Evolutionary conservation across 352 stramenopile genomes (phyloP).

Genomic region (Globisporangium polare): DNA sequence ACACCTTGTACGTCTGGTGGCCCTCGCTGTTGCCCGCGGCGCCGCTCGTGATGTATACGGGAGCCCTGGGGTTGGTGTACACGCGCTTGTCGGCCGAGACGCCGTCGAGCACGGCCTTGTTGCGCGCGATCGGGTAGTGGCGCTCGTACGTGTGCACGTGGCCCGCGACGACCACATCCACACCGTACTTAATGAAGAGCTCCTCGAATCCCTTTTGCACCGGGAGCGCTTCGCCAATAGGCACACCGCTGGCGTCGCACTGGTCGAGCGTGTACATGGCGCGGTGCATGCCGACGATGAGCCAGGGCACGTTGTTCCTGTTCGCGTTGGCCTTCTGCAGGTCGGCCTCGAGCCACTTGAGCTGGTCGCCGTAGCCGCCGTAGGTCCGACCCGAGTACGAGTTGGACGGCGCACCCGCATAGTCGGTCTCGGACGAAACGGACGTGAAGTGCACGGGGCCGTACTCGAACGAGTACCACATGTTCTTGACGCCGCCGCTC

Average conservation of each 20-base stretch:
- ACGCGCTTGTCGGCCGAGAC: constrained; percentile 44
- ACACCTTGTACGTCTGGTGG: constrained; percentile 20
- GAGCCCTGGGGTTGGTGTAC: constrained; percentile 57
- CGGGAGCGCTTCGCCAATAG: constrained; percentile 14
- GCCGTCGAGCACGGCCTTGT: constrained; percentile 33
- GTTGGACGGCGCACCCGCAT: constrained; percentile 34
- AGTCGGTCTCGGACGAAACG: constrained; percentile 79
- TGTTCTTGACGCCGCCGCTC: constrained; percentile 55
- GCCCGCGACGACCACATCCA: constrained; percentile 81
- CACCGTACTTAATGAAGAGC: constrained; percentile 80
- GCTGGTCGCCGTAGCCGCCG: constrained; percentile 46
- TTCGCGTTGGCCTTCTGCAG: constrained; percentile 42
- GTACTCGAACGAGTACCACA: constrained; percentile 90
- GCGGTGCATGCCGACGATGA: constrained; percentile 59
- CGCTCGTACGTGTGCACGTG: constrained; percentile 88
- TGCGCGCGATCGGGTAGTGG: constrained; percentile 48
- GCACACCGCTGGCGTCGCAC: constrained; percentile 15
- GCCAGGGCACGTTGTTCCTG: constrained; percentile 40
- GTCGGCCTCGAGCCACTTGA: constrained; percentile 47
- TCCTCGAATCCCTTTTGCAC: constrained; percentile 75
- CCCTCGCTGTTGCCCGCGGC: constrained; percentile 57
- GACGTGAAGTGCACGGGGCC: constrained; percentile 78
- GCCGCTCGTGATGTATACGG: constrained; percentile 66
- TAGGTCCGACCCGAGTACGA: constrained; percentile 32
- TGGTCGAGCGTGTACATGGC: constrained; percentile 31